A percentile compares a stretch with the other conserved stretches of the same genome.
phyloP scores from a whole-genome alignment of 1,284 basidiomycete species.

The Microbotryum lychnidis-dioicae region DNA sequence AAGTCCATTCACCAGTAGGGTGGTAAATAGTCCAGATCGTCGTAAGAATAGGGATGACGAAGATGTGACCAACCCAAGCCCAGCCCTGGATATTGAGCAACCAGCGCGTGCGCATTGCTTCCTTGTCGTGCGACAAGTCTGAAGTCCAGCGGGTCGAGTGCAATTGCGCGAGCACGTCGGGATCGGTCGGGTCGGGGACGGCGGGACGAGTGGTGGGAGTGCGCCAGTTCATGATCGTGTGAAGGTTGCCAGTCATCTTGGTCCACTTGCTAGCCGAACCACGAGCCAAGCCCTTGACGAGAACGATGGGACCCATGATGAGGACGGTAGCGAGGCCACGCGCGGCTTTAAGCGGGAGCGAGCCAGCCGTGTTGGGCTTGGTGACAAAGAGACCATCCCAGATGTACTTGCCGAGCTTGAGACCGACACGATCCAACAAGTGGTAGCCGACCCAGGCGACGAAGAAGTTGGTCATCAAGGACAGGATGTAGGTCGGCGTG shows the following conservation, averaged over 20 bases:
- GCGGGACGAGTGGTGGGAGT: slow-evolving; percentile 35
- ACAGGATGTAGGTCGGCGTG: slow-evolving; percentile 40
- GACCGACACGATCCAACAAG: slow-evolving; percentile 38
- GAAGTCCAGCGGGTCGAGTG: slow-evolving; percentile 42
- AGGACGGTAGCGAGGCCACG: slow-evolving; percentile 30
- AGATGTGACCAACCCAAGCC: slow-evolving; percentile 39
- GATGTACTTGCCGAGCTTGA: slow-evolving; percentile 41
- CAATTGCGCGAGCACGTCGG: slow-evolving; percentile 38
- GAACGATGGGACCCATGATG: slow-evolving; percentile 32
- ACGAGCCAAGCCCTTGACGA: slow-evolving; percentile 20
- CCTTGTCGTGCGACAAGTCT: slow-evolving; percentile 39
- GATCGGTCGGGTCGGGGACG: slow-evolving; percentile 37
- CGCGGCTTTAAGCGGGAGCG: slow-evolving; percentile 35
- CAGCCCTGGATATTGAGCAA: slow-evolving; percentile 38
- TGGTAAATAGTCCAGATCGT: slow-evolving; percentile 41
- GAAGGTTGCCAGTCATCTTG: slow-evolving; percentile 5
- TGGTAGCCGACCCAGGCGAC: slow-evolving; percentile 42
- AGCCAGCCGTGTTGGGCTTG: slow-evolving; percentile 37
- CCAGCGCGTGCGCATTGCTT: slow-evolving; percentile 40
- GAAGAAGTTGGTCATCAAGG: slow-evolving; percentile 40
- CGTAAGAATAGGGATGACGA: slow-evolving; percentile 39
- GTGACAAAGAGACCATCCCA: slow-evolving; percentile 42
- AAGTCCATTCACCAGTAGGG: slow-evolving; percentile 39
- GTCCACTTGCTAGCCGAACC: slow-evolving; percentile 16
- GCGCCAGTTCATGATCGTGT: slow-evolving; percentile 37